Base-by-base conservation (phyloP, 2,329 filamentous ascomycete genomes). In the Cercospora beticola region DNA sequence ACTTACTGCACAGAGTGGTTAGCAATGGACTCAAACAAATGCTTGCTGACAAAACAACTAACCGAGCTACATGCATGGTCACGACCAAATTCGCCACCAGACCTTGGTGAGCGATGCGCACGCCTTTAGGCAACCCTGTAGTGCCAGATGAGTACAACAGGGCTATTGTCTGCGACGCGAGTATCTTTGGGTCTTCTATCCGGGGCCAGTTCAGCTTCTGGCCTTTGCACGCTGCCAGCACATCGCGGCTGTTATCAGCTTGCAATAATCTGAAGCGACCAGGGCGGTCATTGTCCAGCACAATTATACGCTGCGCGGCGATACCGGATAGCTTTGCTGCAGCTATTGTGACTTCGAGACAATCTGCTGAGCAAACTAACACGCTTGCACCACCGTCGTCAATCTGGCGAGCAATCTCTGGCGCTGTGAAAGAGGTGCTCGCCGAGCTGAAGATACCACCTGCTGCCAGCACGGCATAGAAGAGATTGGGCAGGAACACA, bases 371-470 rank as follows among this genome's bases (percentile, higher is more conserved):
- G 62, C 80, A 80, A 28, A 83, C 74, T 18, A 85, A 62, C 9
- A 84, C 68, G 23, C 77, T 81, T 16, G 79, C 80, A 2, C 75
- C 76, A 1, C 80, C 81, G 31, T 80, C 76, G n/a, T 76, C 75
- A 6, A 85, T 77, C 72, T 83, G 83, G 49, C 83, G 81, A 4
- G 81, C 80, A 14, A 88, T 75, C 36, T 89, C 87, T 2, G 78
- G 71, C 0, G 81, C 77, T 0, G 85, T 86, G 12, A 81, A 83
- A 0, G 82, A 80, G 0, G 85, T 80, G 40, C 82, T 84, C 0
- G 85, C 85, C 2, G 85, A 83, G 5, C 84, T 85, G 72, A 86
- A 88, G 23, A 89, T 81, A 21, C 86, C 87, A 0, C 84, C 86
- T 2, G 86, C 86, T 3, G 85, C 87, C 57, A 89, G 79, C 61